These are phyloP conservation scores for Cochliopodium minus DNA, from an alignment of 208 protist species.

Conservation along the genomic window DNA sequence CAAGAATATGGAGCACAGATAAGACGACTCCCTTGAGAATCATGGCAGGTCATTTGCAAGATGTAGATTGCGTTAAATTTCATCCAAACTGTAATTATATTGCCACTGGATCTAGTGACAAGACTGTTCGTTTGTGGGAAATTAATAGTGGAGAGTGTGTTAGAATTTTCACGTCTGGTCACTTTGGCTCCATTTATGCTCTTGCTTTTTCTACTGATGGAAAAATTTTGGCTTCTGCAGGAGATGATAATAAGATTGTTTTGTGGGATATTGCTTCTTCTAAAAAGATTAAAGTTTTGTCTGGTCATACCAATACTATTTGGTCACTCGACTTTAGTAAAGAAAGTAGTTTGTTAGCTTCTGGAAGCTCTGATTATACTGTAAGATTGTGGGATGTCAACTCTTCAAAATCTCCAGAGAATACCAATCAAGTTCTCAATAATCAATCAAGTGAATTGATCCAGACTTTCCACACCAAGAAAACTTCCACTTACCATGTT, in stretches of 20 bases:
- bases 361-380: slow-evolving; percentile 26
- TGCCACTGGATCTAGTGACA: slow-evolving; percentile 43
- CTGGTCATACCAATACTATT: slow-evolving; percentile 28
- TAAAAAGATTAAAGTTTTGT: background rate
- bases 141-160: slow-evolving; percentile 40
- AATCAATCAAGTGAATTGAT: background rate
- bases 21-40: slow-evolving; percentile 36
- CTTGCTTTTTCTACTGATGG: slow-evolving; percentile 39
- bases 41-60: slow-evolving; percentile 46
- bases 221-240: slow-evolving; percentile 17
- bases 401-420: background rate
- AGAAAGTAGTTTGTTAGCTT: slow-evolving; percentile 31
- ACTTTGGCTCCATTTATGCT: slow-evolving; percentile 25
- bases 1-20: slow-evolving; percentile 50
- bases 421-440: background rate
- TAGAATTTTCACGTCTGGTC: slow-evolving; percentile 38
- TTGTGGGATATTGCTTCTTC: slow-evolving; percentile 21
- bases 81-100: slow-evolving; percentile 59
- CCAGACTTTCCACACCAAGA: slow-evolving; percentile 35
- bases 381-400: slow-evolving; percentile 38
- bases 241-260: slow-evolving; percentile 8
- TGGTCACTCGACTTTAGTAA: slow-evolving; percentile 32
- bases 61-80: slow-evolving; percentile 51
- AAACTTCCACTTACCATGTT: slow-evolving; percentile 35
- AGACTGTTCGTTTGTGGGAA: slow-evolving; percentile 44